Evolutionary conservation across 805 yeast species (phyloP).

Genomic region (Starmerella vitae): DNA sequence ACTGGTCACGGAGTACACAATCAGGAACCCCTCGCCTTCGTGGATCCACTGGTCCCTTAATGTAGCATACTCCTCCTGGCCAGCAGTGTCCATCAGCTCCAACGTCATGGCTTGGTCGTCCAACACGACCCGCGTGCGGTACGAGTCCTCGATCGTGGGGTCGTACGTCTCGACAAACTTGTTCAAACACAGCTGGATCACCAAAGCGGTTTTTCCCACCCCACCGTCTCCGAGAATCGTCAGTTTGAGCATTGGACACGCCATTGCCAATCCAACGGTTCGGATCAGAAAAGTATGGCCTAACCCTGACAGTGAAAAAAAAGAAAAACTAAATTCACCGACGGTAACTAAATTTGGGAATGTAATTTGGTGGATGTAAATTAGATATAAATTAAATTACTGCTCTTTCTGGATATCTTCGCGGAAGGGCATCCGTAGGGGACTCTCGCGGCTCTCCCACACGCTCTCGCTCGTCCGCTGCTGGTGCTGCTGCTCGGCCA

Average conservation of each 20-base stretch:
- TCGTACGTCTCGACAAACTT: constrained; percentile 96
- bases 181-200: constrained; percentile 68
- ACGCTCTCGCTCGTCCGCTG: constrained; percentile 73
- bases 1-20: constrained; percentile 81
- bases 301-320: too few relatives aligned
- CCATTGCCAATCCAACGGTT: too few relatives aligned
- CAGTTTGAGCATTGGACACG: constrained; percentile 36
- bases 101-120: constrained; percentile 66
- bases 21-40: constrained; percentile 85
- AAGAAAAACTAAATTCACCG: too few relatives aligned
- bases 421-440: constrained; percentile 31
- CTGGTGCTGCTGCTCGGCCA: constrained; percentile 42
- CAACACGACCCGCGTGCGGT: constrained; percentile 69
- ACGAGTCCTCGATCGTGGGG: constrained; percentile 77
- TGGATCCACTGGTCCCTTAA: constrained; percentile 90
- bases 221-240: constrained; percentile 99
- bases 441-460: constrained; percentile 44
- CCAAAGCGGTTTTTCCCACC: constrained; percentile 94
- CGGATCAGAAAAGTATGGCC: too few relatives aligned
- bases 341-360: too few relatives aligned
- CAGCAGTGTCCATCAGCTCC: constrained; percentile 97
- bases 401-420: too few relatives aligned
- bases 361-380: too few relatives aligned
- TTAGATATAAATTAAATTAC: too few relatives aligned
- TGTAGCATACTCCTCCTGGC: constrained; percentile 91